phyloP scores from a whole-genome alignment of 2,329 filamentous ascomycete species.

The Dactylellina haptotyla region DNA sequence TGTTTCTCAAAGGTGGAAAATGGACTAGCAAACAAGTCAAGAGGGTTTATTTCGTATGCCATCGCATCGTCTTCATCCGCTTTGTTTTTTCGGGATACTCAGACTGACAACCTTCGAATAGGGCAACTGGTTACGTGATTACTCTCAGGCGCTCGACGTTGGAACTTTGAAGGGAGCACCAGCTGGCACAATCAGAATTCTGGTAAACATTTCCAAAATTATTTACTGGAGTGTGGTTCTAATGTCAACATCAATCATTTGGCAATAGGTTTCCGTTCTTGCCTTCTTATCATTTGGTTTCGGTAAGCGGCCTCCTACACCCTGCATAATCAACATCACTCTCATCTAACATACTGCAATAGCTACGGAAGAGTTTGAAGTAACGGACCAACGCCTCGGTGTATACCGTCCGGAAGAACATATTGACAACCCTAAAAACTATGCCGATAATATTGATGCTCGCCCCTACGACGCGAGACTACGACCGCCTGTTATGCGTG shows the following conservation, averaged over 20 bases:
- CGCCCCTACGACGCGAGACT: slow-evolving; percentile 82
- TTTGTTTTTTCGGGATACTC: no score
- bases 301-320: slow-evolving; percentile 63
- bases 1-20: slow-evolving; percentile 82
- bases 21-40: slow-evolving; percentile 83
- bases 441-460: slow-evolving; percentile 87
- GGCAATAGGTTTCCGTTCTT: slow-evolving; percentile 76
- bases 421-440: slow-evolving; percentile 79
- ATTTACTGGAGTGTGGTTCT: no score
- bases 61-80: neutral
- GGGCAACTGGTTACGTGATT: slow-evolving; percentile 87
- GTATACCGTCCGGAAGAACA: slow-evolving; percentile 81
- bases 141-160: slow-evolving; percentile 84
- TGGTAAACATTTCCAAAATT: slow-evolving; percentile 79
- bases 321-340: neutral
- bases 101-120: slow-evolving; percentile 28
- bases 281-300: slow-evolving; percentile 85
- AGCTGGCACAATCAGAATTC: slow-evolving; percentile 78
- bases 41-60: slow-evolving; percentile 67
- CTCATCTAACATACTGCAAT: neutral
- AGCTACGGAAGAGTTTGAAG: slow-evolving; percentile 85
- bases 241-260: neutral
- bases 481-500: slow-evolving; percentile 77
- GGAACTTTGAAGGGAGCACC: slow-evolving; percentile 82
- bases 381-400: slow-evolving; percentile 80